These are phyloP conservation scores for Starmera quercuum DNA, from an alignment of 805 yeast genomes.

Conservation along the genomic window DNA sequence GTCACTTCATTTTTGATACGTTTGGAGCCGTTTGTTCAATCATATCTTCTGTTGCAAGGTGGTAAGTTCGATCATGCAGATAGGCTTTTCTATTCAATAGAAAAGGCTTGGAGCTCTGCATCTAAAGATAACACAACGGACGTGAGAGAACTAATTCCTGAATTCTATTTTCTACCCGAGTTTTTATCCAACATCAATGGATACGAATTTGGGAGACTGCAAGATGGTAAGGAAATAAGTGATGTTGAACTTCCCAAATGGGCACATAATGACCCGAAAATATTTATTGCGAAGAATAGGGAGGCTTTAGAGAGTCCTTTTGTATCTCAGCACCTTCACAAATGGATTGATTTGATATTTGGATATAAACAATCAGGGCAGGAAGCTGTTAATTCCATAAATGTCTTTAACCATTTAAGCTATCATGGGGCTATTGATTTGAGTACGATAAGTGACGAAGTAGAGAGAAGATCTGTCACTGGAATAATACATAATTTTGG, in stretches of 20 bases:
- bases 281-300: constrained; percentile 67
- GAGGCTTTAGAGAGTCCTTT: constrained; percentile 80
- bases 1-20: constrained; percentile 76
- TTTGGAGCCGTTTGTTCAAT: constrained; percentile 72
- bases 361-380: constrained; percentile 74
- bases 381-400: constrained; percentile 56
- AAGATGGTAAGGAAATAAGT: constrained; percentile 45
- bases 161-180: constrained; percentile 77
- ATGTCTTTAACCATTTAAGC: constrained; percentile 79
- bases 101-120: constrained; percentile 77
- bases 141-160: constrained; percentile 83
- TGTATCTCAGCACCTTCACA: constrained; percentile 67
- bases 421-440: constrained; percentile 79
- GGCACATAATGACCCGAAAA: constrained; percentile 72
- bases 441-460: constrained; percentile 64
- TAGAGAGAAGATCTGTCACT: constrained; percentile 67
- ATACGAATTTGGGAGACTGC: constrained; percentile 65
- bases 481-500: constrained; percentile 90
- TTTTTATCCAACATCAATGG: constrained; percentile 59
- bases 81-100: constrained; percentile 64
- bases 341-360: constrained; percentile 83
- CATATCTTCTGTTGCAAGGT: constrained; percentile 73
- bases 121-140: constrained; percentile 77
- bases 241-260: constrained; percentile 75
- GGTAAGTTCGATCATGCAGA: constrained; percentile 89